Base-by-base conservation (phyloP, 768 basidiomycete genomes). In the Lentinula boryana region DNA sequence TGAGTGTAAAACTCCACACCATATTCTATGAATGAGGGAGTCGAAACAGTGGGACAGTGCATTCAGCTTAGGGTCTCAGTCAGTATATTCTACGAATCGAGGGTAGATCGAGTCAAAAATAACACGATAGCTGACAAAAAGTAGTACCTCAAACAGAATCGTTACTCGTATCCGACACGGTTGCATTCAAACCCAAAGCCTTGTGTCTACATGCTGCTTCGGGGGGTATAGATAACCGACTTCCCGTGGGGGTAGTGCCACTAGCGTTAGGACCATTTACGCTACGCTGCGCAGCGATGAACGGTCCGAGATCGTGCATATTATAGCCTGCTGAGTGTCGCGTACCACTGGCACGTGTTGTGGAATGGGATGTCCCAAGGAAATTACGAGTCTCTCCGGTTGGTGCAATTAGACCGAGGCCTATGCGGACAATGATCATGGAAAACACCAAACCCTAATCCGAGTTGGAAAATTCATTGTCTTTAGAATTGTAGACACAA, bases 371-470 rank as follows among this genome's bases (percentile, higher is more conserved):
- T 10, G 53, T 55, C 18, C 6, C 10, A 36, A 21, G 5, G 27
- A 6, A 31, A 23, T 32, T 15, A 13, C 44, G 44, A 33, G 60
- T 61, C 27, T 61, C 54, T 15, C 60, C 60, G 8, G 50, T 58
- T 27, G 62, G 65, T 32, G 66, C 44, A 18, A 73, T 67, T n/a
- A 76, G 65, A 38, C 75, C 75, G 27, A 75, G 64, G 3, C 73
- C 76, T 48, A 76, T 70, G 31, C 75, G 74, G 49, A 76, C 72
- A 55, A 76, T 78, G 63, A 78, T 72, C 63, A 78, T 66, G 21
- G 74, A 74, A 64, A 78, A 78, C 0, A 75, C 75, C 38, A 73
- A 68, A 54, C 70, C 75, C 68, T 67, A 56, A 2, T 12, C 27
- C 27, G 18, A 6, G 36, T 40, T 27, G 12, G 54, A 32, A 12